A percentile compares a stretch with the other conserved stretches of the same genome.
Evolutionary conservation across 164 flowering plant genomes (phyloP).

Genomic region (grape (Vitis vinifera)): ASM3070453v1 NC_081818.1:22935501-22936000

Average conservation of each 20-base stretch:
- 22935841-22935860: slow-evolving; percentile 93
- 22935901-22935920: slow-evolving; percentile 89
- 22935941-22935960: slow-evolving; percentile 71
- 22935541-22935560: slow-evolving; percentile 88
- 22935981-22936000: slow-evolving; percentile 76
- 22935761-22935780: slow-evolving; percentile 93
- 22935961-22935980: slow-evolving; percentile 93
- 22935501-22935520: slow-evolving; percentile 89
- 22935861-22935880: slow-evolving; percentile 81
- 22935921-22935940: slow-evolving; percentile 98
- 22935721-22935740: slow-evolving; percentile 89
- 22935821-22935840: slow-evolving; percentile 84
- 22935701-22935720: slow-evolving; percentile 91
- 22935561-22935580: slow-evolving; percentile 84
- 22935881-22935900: slow-evolving; percentile 88
- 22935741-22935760: slow-evolving; percentile 88
- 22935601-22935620: slow-evolving; percentile 88
- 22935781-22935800: slow-evolving; percentile 59
- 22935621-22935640: slow-evolving; percentile 84
- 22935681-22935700: slow-evolving; percentile 93
- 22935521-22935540: slow-evolving; percentile 84
- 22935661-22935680: slow-evolving; percentile 66
- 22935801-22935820: slow-evolving; percentile 97
- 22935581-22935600: slow-evolving; percentile 63
- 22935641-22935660: slow-evolving; percentile 91